phyloP scores from a whole-genome alignment of 345 rosid species.

The Gossypium turneri region DNA sequence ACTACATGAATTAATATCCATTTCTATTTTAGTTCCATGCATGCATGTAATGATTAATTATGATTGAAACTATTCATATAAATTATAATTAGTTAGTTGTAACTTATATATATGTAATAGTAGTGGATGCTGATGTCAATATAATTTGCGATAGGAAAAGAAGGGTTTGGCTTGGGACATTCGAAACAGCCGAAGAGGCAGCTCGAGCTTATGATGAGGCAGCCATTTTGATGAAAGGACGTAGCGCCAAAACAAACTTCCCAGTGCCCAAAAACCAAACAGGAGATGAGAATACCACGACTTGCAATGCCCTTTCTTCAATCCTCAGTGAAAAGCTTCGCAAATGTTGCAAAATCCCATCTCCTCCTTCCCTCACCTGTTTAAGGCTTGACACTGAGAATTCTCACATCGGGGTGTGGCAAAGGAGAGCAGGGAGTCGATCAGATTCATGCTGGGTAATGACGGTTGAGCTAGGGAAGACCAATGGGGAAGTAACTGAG shows the following conservation, averaged over 20 bases:
- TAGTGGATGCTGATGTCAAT: not conserved
- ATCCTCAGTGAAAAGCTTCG: constrained; percentile 56
- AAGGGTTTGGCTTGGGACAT: constrained; percentile 84
- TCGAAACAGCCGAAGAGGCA: constrained; percentile 70
- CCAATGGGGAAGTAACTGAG: not conserved
- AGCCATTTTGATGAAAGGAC: constrained; percentile 66
- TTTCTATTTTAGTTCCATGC: no score
- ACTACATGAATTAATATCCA: not conserved
- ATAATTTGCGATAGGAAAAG: constrained; percentile 40
- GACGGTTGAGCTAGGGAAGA: constrained; percentile 61
- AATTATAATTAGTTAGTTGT: no score
- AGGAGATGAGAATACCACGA: constrained; percentile 18
- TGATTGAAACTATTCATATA: no score
- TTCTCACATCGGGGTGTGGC: constrained; percentile 82
- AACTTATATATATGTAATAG: no score
- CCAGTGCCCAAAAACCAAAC: constrained; percentile 28
- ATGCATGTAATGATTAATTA: no score
- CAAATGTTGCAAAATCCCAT: constrained; percentile 56
- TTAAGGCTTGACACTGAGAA: constrained; percentile 70
- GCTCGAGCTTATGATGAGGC: constrained; percentile 78
- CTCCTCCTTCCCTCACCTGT: constrained; percentile 75
- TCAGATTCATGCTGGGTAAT: constrained; percentile 71
- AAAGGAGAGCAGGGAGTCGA: constrained; percentile 60
- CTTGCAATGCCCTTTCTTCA: constrained; percentile 39
- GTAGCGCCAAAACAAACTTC: constrained; percentile 70